phyloP scores from a whole-genome alignment of 2,329 filamentous ascomycete species.

The Calonectria montana region DNA sequence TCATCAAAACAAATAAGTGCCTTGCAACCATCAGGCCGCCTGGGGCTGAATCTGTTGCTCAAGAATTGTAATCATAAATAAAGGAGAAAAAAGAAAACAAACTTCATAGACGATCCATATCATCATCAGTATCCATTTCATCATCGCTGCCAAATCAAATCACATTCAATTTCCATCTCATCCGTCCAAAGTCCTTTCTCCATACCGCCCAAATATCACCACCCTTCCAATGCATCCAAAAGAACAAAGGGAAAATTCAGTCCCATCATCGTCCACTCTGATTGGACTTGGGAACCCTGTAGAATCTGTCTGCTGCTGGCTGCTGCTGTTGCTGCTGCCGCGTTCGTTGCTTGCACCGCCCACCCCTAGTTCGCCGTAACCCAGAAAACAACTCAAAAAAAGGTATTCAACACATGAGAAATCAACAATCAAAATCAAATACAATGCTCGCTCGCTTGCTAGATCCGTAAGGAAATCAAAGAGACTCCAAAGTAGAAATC shows the following conservation, averaged over 20 bases:
- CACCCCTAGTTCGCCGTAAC: constrained; percentile 34
- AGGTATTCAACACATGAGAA: constrained; percentile 42
- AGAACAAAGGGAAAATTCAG: constrained; percentile 14
- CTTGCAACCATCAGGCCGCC: constrained; percentile 35
- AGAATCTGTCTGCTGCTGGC: constrained; percentile 37
- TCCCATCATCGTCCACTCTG: constrained; percentile 36
- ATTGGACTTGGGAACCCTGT: constrained; percentile 40
- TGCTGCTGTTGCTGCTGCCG: constrained; percentile 36
- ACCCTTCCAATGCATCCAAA: constrained; percentile 29
- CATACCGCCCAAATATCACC: constrained; percentile 3
- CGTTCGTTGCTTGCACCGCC: constrained; percentile 26
- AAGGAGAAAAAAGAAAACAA: constrained; percentile 28
- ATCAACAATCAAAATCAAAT: constrained; percentile 42
- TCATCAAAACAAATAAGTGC: constrained; percentile 28
- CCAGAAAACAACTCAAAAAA: constrained; percentile 25
- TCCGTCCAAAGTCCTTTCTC: constrained; percentile 4
- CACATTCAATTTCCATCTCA: constrained; percentile 28
- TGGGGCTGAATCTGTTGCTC: constrained; percentile 34
- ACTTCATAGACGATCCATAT: constrained; percentile 41
- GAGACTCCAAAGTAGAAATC: constrained; percentile 45
- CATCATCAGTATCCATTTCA: constrained; percentile 44
- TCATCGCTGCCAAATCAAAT: constrained; percentile 15
- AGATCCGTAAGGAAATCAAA: constrained; percentile 48
- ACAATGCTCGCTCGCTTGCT: constrained; percentile 51
- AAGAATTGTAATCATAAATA: constrained; percentile 36